Conservation (phyloP, 2,329 filamentous ascomycete species). For the Diaporthe citri region DNA sequence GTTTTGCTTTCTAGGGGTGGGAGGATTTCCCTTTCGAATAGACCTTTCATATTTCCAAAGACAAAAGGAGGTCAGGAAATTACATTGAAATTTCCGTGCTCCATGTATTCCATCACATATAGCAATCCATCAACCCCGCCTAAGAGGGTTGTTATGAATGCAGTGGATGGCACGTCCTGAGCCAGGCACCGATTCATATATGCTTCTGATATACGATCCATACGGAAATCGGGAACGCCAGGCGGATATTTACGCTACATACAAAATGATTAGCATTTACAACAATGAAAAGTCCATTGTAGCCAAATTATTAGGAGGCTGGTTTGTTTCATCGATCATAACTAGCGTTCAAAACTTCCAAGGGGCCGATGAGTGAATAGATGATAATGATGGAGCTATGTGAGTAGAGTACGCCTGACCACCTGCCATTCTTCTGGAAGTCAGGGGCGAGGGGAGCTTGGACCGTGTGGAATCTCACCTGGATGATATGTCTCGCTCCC, state of each 20-base stretch:
- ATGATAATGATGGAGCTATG: neutral
- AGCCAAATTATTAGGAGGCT: neutral
- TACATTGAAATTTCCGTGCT: constrained; percentile 25
- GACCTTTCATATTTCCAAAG: neutral
- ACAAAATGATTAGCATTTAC: neutral
- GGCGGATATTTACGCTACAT: neutral
- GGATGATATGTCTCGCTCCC: constrained; percentile 14
- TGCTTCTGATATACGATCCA: neutral
- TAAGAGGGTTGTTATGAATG: neutral
- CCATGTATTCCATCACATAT: constrained; percentile 24
- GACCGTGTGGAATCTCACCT: neutral
- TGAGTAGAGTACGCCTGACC: neutral
- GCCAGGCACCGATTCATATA: neutral
- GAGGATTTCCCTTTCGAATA: neutral
- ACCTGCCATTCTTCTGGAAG: neutral
- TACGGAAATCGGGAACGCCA: neutral
- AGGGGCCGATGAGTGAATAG: neutral
- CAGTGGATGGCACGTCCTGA: too few relatives aligned
- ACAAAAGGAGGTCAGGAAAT: neutral
- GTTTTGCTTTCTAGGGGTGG: too few relatives aligned
- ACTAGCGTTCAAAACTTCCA: neutral
- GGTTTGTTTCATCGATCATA: neutral
- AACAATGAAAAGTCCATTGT: neutral
- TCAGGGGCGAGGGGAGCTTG: neutral
- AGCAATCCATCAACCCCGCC: neutral